phyloP scores from a whole-genome alignment of 495 filamentous ascomycete genomes.

The Neurospora sp. region DNA sequence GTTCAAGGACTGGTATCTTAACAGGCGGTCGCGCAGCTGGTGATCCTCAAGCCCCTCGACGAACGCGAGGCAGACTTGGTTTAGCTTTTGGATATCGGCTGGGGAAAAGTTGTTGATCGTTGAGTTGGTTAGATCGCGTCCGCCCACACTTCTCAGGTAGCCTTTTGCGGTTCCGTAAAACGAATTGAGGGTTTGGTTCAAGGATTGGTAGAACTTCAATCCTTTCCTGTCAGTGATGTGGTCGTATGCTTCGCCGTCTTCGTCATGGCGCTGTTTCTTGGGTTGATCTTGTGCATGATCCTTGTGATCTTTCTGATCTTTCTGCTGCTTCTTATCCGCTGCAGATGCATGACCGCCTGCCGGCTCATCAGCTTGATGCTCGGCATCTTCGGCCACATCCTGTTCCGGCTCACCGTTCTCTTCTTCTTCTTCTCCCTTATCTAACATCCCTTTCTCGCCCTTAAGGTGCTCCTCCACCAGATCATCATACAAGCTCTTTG shows the following conservation, averaged over 20 bases:
- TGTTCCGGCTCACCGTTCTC: constrained; percentile 27
- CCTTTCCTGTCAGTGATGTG: constrained; percentile 17
- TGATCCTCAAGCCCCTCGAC: constrained; percentile 37
- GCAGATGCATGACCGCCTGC: background rate
- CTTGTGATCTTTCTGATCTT: background rate
- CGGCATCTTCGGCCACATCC: constrained; percentile 4
- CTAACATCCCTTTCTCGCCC: constrained; percentile 44
- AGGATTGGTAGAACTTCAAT: constrained; percentile 27
- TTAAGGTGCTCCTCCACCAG: constrained; percentile 48
- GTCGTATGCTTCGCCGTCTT: background rate
- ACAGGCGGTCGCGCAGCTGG: constrained; percentile 26
- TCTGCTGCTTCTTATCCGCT: background rate
- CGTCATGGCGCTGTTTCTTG: background rate
- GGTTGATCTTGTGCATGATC: background rate
- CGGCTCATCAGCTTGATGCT: background rate
- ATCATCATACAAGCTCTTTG: constrained; percentile 35
- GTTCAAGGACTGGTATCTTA: constrained; percentile 29
- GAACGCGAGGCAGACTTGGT: constrained; percentile 38
- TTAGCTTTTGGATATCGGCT: constrained; percentile 31
- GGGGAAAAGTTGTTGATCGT: constrained; percentile 24
- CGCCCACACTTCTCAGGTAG: constrained; percentile 34
- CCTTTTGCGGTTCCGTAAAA: constrained; percentile 37
- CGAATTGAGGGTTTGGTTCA: constrained; percentile 22
- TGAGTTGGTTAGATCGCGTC: constrained; percentile 34
- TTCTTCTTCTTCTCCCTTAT: constrained; percentile 35